Evolutionary conservation across 768 basidiomycete genomes (phyloP).

Genomic region (Pisolithus tinctorius): DNA sequence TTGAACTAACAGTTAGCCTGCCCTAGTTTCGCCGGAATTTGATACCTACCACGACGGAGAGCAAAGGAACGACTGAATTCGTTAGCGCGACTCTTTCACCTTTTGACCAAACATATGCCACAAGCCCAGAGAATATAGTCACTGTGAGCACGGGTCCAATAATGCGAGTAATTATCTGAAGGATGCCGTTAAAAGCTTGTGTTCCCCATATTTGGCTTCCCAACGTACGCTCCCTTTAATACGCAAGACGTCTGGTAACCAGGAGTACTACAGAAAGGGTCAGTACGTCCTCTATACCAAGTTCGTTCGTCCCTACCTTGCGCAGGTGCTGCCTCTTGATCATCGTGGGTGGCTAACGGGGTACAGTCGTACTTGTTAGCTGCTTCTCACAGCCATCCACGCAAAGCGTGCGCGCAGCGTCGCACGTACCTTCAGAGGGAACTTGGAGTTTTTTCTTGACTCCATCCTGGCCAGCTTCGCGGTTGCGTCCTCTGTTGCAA

Average conservation of each 20-base stretch:
- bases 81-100: conserved; percentile 61
- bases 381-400: not conserved
- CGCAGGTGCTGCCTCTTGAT: conserved; percentile 48
- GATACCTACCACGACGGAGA: conserved; percentile 80
- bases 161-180: conserved; percentile 64
- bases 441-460: conserved; percentile 10
- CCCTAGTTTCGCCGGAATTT: not conserved
- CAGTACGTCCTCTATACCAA: not conserved
- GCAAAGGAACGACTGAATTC: conserved; percentile 80
- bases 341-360: conserved; percentile 28
- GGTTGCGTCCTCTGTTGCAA: not conserved
- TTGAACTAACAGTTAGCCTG: conserved; percentile 20
- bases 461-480: conserved; percentile 14
- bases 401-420: not conserved
- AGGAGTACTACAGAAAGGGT: conserved; percentile 56
- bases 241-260: conserved; percentile 84
- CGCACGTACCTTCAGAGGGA: not conserved
- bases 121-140: conserved; percentile 60
- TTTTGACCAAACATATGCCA: conserved; percentile 51
- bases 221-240: conserved; percentile 71
- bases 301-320: conserved; percentile 31
- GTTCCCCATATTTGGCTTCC: conserved; percentile 6
- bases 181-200: not conserved
- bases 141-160: conserved; percentile 81
- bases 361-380: not conserved